Conservation (phyloP, 2,329 filamentous ascomycete genomes). For the Fusarium subtropicale region DNA sequence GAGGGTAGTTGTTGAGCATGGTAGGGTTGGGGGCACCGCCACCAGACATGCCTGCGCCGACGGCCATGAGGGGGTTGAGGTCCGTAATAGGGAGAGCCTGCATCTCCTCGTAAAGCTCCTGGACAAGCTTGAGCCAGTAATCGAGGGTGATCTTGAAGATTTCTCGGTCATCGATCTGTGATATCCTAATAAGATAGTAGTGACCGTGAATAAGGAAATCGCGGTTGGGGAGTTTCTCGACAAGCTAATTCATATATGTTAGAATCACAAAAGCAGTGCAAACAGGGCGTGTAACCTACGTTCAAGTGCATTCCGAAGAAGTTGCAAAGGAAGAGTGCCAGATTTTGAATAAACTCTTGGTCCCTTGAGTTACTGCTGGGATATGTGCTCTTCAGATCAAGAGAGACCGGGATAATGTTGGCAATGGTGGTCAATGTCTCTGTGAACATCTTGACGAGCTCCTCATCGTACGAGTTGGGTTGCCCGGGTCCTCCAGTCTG, state of each 20-base stretch:
- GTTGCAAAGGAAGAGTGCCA: conserved; percentile 95
- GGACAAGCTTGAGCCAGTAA: conserved; percentile 98
- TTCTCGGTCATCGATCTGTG: conserved; percentile 97
- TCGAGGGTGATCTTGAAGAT: conserved; percentile 99
- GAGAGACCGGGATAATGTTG: conserved; percentile 88
- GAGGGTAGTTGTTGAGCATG: conserved; percentile 87
- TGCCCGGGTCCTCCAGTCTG: conserved; percentile 80
- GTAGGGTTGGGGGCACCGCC: conserved; percentile 87
- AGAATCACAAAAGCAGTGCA: conserved; percentile 28
- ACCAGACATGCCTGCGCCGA: conserved; percentile 77
- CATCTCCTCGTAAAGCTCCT: conserved; percentile 99
- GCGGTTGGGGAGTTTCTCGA: conserved; percentile 94
- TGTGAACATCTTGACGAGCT: conserved; percentile 98
- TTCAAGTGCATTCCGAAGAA: conserved; percentile 95
- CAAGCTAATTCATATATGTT: conserved; percentile 67
- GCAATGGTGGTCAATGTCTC: conserved; percentile 93
- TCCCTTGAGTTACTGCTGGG: conserved; percentile 90
- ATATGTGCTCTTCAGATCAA: conserved; percentile 93
- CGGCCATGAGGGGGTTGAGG: conserved; percentile 86
- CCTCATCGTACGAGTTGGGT: conserved; percentile 86
- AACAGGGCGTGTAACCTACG: conserved; percentile 59
- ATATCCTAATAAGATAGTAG: conserved; percentile 98
- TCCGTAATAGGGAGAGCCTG: conserved; percentile 94
- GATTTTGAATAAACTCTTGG: conserved; percentile 97
- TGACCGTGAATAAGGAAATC: conserved; percentile 96